These are phyloP conservation scores for Rhynchospora pubera DNA, from an alignment of 176 grass and related monocot genomes.

Conservation along the genomic window DNA sequence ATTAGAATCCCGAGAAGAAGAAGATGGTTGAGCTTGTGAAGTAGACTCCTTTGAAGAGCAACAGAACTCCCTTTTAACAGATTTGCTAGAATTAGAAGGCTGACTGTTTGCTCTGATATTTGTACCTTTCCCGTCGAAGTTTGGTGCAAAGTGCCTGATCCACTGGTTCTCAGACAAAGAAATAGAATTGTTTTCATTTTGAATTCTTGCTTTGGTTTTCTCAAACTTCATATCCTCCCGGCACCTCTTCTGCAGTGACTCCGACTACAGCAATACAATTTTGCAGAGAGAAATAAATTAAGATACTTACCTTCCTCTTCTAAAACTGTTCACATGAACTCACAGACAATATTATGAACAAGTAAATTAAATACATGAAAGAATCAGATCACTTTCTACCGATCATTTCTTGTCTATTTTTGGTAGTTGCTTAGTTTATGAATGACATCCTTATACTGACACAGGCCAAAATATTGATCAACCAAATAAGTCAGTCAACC, in stretches of 20 bases:
- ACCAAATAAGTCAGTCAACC: not conserved
- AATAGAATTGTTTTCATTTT: constrained; percentile 21
- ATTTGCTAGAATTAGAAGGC: constrained; percentile 1
- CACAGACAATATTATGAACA: not conserved
- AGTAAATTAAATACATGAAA: not conserved
- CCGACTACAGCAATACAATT: constrained; percentile 21
- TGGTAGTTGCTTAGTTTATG: not conserved
- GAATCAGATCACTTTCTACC: not conserved
- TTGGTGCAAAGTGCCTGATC: constrained; percentile 18
- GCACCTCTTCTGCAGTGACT: constrained; percentile 24
- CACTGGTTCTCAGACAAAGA: constrained; percentile 15
- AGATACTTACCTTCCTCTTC: not conserved
- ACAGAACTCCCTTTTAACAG: not conserved
- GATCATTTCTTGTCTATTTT: not conserved
- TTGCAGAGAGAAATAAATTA: not conserved
- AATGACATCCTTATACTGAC: not conserved
- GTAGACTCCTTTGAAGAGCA: constrained; percentile 3
- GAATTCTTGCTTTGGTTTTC: constrained; percentile 20
- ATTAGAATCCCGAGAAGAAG: not conserved
- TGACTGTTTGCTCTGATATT: not conserved
- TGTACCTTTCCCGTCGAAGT: not conserved
- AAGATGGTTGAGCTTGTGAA: not conserved
- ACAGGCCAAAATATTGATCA: not conserved
- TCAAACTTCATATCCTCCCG: constrained; percentile 25
- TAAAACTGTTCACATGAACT: not conserved